Conservation (phyloP, 805 yeast genomes). For the Wickerhamia fluorescens region DNA sequence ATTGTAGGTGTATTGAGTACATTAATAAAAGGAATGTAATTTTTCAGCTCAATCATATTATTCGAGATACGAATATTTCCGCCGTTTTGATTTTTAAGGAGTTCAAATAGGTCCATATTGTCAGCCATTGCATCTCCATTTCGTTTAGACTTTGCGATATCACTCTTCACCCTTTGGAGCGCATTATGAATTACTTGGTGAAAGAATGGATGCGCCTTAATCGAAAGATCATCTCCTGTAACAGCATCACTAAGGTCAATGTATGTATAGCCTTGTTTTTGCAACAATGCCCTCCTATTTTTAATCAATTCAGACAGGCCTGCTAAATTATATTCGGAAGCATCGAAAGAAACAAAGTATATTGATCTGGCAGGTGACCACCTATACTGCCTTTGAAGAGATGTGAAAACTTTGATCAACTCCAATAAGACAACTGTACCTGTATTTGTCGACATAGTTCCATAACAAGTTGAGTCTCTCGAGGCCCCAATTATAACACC, state of each 20-base stretch:
- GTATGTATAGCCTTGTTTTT: constrained; percentile 58
- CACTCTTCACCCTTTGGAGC: constrained; percentile 20
- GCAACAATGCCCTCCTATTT: constrained; percentile 42
- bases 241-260: constrained; percentile 69
- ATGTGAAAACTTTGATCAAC: constrained; percentile 58
- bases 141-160: constrained; percentile 8
- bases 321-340: constrained; percentile 68
- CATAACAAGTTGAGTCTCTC: constrained; percentile 69
- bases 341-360: constrained; percentile 81
- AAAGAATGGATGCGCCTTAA: constrained; percentile 62
- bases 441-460: constrained; percentile 66
- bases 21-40: constrained; percentile 61
- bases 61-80: constrained; percentile 20
- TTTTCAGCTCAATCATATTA: constrained; percentile 42
- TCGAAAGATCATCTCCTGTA: constrained; percentile 44
- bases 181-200: constrained; percentile 40
- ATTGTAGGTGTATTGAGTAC: constrained; percentile 64
- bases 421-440: constrained; percentile 72
- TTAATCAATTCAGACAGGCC: constrained; percentile 81
- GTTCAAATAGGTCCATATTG: constrained; percentile 17
- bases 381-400: constrained; percentile 52
- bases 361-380: constrained; percentile 85
- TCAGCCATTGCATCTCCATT: constrained; percentile 5
- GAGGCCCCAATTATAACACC: constrained; percentile 78
- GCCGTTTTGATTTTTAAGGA: constrained; percentile 17